These are phyloP conservation scores for Monilinia vaccinii-corymbosi DNA, from an alignment of 2,329 filamentous ascomycete species.

Conservation along the genomic window DNA sequence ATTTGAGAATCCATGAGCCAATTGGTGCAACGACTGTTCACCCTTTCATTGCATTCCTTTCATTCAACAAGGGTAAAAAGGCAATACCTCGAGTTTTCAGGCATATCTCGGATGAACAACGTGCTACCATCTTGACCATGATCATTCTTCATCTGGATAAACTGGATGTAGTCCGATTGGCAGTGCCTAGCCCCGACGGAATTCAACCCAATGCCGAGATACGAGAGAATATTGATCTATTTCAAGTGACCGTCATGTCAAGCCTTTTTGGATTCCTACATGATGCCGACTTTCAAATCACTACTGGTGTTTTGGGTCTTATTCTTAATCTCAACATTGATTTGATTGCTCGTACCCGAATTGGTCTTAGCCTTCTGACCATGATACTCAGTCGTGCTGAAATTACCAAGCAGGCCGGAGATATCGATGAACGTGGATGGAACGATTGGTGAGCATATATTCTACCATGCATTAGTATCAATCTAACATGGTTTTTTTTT, in stretches of 20 bases:
- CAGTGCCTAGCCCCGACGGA: slow-evolving; percentile 65
- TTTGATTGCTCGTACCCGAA: slow-evolving; percentile 73
- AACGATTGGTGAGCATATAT: slow-evolving; percentile 57
- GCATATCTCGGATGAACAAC: slow-evolving; percentile 84
- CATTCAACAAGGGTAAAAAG: slow-evolving; percentile 93
- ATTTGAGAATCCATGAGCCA: slow-evolving; percentile 87
- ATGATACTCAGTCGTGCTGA: slow-evolving; percentile 92
- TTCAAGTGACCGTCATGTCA: slow-evolving; percentile 80
- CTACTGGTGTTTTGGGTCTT: slow-evolving; percentile 80
- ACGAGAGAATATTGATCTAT: slow-evolving; percentile 88
- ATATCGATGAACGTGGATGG: slow-evolving; percentile 63
- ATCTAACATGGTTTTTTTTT: slow-evolving; percentile 33
- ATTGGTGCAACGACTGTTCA: slow-evolving; percentile 71
- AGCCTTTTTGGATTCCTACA: slow-evolving; percentile 83
- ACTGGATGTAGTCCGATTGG: slow-evolving; percentile 79
- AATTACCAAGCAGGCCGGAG: slow-evolving; percentile 75
- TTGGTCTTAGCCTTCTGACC: slow-evolving; percentile 82
- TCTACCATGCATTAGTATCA: background rate
- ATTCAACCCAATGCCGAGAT: slow-evolving; percentile 63
- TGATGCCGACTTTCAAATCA: slow-evolving; percentile 82
- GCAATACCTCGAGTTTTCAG: slow-evolving; percentile 91
- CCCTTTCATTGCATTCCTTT: slow-evolving; percentile 93
- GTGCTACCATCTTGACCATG: slow-evolving; percentile 91
- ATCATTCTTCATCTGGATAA: slow-evolving; percentile 89
- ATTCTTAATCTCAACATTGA: slow-evolving; percentile 77